Base-by-base conservation (phyloP, 2,329 filamentous ascomycete genomes). In the Pseudopithomyces maydicus region DNA sequence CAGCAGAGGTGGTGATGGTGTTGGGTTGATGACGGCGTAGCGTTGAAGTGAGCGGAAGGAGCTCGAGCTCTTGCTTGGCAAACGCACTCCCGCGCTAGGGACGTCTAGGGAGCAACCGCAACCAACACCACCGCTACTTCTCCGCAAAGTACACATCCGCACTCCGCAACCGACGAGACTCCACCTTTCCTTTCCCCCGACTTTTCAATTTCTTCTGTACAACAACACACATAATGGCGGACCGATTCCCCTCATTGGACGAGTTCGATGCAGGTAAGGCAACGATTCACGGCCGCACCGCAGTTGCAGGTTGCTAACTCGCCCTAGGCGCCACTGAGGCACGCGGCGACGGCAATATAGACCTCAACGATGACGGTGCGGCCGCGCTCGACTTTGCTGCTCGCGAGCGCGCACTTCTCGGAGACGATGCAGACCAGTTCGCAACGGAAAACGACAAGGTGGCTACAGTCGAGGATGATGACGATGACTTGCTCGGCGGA, bases 371-470 rank as follows among this genome's bases (percentile, higher is more conserved):
- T 61, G 83, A 81, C 60, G 80, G 84, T 10, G 81, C 85, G 29
- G 88, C 88, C 32, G 82, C 85, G 61, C 88, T 91, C 71, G 92
- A 97, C 78, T 98, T 99, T 77, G 86, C 98, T 47, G 88, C 91
- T 61, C 91, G 94, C 66, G 95, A 99, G 81, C 91, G 92, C 73
- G 95, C 92, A 59, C 79, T 89, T 17, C 87, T 99, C 7, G 95
- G 95, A 64, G 95, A 97, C 62, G 95, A 98, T 77, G 95, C 95
- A 58, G 86, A 92, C 69, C 90, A 93, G 80, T 99, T 99, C 77
- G 84, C 89, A 62, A 90, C 90, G 32, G 84, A 87, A 59, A 87
- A 89, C 71, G 91, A 96, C 76, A 81, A 81, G 74, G 81, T 84
- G 56, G 83, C 84, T 55, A 86, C 86, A 39, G 84, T 83, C 63